These are phyloP conservation scores for Tetracladium setigerum DNA, from an alignment of 495 filamentous ascomycete species.

Conservation along the genomic window DNA sequence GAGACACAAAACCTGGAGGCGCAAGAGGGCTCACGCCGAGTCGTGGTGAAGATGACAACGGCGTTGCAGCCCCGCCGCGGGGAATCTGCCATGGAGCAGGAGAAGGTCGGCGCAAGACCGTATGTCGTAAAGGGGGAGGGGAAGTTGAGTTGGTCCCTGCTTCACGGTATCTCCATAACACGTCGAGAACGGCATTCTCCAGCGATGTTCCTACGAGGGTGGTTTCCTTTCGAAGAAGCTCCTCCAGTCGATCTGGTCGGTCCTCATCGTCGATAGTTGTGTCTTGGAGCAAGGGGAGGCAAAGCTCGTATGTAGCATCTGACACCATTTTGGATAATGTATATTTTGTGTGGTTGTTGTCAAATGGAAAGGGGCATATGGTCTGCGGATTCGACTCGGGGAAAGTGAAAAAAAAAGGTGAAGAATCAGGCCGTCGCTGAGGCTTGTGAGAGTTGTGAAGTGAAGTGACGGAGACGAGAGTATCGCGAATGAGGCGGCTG, in stretches of 20 bases:
- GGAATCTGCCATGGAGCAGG: slow-evolving; percentile 87
- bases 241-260: slow-evolving; percentile 86
- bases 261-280: slow-evolving; percentile 83
- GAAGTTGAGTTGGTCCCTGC: slow-evolving; percentile 63
- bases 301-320: slow-evolving; percentile 86
- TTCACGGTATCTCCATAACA: slow-evolving; percentile 85
- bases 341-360: not conserved
- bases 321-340: slow-evolving; percentile 62
- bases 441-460: not conserved
- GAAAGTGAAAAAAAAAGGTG: not conserved
- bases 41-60: slow-evolving; percentile 66
- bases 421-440: not conserved
- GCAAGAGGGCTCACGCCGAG: slow-evolving; percentile 74
- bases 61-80: slow-evolving; percentile 60
- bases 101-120: slow-evolving; percentile 80
- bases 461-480: too few relatives aligned
- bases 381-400: slow-evolving; percentile 2
- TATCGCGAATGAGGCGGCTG: too few relatives aligned
- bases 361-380: not conserved
- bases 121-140: slow-evolving; percentile 79
- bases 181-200: slow-evolving; percentile 86
- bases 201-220: slow-evolving; percentile 66
- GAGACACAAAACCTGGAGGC: slow-evolving; percentile 74
- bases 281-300: slow-evolving; percentile 82
- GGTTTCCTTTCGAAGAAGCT: slow-evolving; percentile 73